Percentiles rank a stretch among this genome's conserved stretches.
Conservation (phyloP, 83 land plant genomes). For the Diphasiastrum complanatum region DNA sequence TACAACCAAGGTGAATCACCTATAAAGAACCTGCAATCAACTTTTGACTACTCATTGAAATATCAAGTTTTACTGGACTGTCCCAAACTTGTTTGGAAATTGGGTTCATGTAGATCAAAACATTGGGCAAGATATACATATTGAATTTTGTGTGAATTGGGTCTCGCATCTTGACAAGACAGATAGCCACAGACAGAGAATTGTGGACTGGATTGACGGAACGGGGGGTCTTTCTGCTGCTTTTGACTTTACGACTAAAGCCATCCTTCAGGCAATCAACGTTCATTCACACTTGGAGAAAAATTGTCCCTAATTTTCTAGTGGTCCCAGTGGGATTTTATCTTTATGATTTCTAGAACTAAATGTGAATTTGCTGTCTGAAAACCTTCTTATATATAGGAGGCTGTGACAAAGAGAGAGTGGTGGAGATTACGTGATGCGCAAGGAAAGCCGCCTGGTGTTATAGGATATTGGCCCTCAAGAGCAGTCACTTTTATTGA, state of each 20-base stretch:
- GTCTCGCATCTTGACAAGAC: slow-evolving; percentile 7
- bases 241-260: slow-evolving; percentile 92
- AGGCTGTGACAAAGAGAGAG: slow-evolving; percentile 59
- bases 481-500: slow-evolving; percentile 81
- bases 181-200: slow-evolving; percentile 79
- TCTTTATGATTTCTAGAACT: background rate
- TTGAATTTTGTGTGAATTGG: no score
- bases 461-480: slow-evolving; percentile 82
- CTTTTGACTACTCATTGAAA: background rate
- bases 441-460: slow-evolving; percentile 72
- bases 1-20: slow-evolving; percentile 67
- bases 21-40: background rate
- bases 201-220: slow-evolving; percentile 69
- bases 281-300: background rate
- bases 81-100: no score
- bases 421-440: slow-evolving; percentile 70
- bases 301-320: background rate
- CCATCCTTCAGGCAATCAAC: slow-evolving; percentile 66
- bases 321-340: background rate
- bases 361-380: background rate
- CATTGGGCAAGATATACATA: no score
- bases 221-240: slow-evolving; percentile 63
- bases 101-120: no score
- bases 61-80: no score
- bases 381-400: slow-evolving; percentile 42